Conservation (phyloP, 768 basidiomycete genomes). For the Pleurotus platypus region DNA sequence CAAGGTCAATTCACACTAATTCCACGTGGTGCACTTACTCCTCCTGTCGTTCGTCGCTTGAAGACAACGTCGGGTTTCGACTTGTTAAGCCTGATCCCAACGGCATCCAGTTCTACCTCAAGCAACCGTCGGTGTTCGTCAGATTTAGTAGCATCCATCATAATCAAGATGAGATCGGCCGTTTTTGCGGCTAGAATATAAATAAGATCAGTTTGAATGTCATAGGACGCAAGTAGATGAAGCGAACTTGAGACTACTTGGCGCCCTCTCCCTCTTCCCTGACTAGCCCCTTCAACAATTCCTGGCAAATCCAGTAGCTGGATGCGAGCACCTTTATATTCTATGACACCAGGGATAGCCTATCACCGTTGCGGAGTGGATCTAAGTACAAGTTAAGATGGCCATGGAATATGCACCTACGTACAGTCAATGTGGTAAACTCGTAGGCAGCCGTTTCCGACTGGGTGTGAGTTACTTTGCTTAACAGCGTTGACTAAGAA, state of each 20-base stretch:
- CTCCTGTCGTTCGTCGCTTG: conserved; percentile 90
- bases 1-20: no score
- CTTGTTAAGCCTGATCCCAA: conserved; percentile 93
- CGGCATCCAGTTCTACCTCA: conserved; percentile 93
- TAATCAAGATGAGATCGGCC: conserved; percentile 88
- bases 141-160: conserved; percentile 91
- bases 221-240: not conserved
- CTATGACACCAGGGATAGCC: conserved; percentile 97
- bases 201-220: not conserved
- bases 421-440: conserved; percentile 87
- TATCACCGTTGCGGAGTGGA: conserved; percentile 23
- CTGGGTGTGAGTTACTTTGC: conserved; percentile 88
- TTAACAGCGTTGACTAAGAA: conserved; percentile 80
- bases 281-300: conserved; percentile 91
- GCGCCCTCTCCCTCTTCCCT: conserved; percentile 88
- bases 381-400: not conserved
- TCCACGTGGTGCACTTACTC: conserved; percentile 46
- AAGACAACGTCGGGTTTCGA: conserved; percentile 91
- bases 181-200: conserved; percentile 67
- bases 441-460: conserved; percentile 92
- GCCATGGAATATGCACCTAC: conserved; percentile 13
- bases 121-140: conserved; percentile 86
- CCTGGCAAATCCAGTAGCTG: conserved; percentile 95
- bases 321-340: conserved; percentile 89
- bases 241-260: conserved; percentile 88